Base-by-base conservation (phyloP, 2,329 filamentous ascomycete genomes). In the Pseudogymnoascus sp. region DNA sequence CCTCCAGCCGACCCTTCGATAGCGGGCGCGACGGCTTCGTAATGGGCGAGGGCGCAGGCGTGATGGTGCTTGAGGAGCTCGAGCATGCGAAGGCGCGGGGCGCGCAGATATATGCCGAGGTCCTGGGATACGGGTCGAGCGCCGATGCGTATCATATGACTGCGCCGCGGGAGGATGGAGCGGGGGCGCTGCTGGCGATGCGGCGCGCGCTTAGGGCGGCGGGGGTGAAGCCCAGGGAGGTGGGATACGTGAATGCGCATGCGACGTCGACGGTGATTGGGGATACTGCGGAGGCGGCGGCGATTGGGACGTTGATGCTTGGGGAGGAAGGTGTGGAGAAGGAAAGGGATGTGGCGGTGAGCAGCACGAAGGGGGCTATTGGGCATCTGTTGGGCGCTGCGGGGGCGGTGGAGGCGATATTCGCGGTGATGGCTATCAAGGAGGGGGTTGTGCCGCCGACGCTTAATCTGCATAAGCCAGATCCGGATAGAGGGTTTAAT, bases 161-260 rank as follows among this genome's bases (percentile, higher is more conserved):
- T 9, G 90, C 93, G 1, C 94, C 94, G 0, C 84, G 86, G 16
- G 85, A 87, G 67, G 87, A 95, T 69, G 94, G 94, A 0, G 81
- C 83, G 58, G 94, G 94, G 0, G 92, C 94, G 0, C 82, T 85
- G 30, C 77, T 89, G 54, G 89, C 93, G 3, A 99, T 99, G 94
- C 88, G 82, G 71, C 84, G 84, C 65, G 92, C 93, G 0, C 75
- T 99, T 62, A 85, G 81, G 67, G 83, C 89, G 69, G 91, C 91
- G 0, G 75, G 79, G 0, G 70, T 96, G 37, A 79, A 78, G 59
- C 92, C 94, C 0, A 74, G 75, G 0, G 76, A 85, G 39, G 85
- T 99, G 4, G 90, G 92, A 72, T 99, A 99, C 72, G 83, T 99
- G 70, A 99, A 97, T 70, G 94, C 94, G 1, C 94, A 99, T 71